Base-by-base conservation (phyloP, 1,284 basidiomycete genomes). In the Rhodotorula sp. region DNA sequence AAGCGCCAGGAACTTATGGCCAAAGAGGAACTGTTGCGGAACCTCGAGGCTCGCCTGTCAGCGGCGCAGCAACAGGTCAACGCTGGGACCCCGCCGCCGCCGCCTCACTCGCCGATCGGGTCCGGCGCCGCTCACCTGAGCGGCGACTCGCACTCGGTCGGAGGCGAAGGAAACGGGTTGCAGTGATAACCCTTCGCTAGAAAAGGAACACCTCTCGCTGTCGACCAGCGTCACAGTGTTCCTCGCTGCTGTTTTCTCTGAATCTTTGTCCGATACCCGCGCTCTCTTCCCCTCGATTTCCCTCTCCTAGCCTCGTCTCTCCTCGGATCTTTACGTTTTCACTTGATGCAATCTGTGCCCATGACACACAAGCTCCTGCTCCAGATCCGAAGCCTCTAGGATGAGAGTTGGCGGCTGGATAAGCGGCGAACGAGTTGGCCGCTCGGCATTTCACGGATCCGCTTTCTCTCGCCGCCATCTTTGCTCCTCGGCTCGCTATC, bases 1-100 rank as follows among this genome's bases (percentile, higher is more conserved):
- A 97, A 97, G 86, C 87, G 95, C 80, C 97, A 99, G 82, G 95
- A 99, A 82, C 84, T 99, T 75, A 66, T 83, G 49, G 83, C 83
- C 21, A 82, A 81, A 75, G 83, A 83, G 66, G 82, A 83, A 75
- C 77, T 76, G 49, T 75, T 83, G 26, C 91, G 92, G 81, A 92
- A 92, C 82, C 83, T 95, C 82, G 92, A 95, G 84, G 92, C 89
- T 78, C 89, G 92, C 71, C 86, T 95, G 77, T 92, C 91, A 77
- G 90, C 90, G 48, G 91, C 93, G 49, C 68, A 69, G 34, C 38
- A 38, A 7, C 50, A 52, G n/a, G 43, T 45, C 52, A 31, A 28
- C 14, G 38, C 52, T n/a, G 55, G 43, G 19, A 54, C 62, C 18
- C 62, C 43, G 26, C 62, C 62, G 26, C 62, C 59, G n/a, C 62